These are phyloP conservation scores for Syzygium syzygioides DNA, from an alignment of 441 rosid genomes.

Conservation along the genomic window DNA sequence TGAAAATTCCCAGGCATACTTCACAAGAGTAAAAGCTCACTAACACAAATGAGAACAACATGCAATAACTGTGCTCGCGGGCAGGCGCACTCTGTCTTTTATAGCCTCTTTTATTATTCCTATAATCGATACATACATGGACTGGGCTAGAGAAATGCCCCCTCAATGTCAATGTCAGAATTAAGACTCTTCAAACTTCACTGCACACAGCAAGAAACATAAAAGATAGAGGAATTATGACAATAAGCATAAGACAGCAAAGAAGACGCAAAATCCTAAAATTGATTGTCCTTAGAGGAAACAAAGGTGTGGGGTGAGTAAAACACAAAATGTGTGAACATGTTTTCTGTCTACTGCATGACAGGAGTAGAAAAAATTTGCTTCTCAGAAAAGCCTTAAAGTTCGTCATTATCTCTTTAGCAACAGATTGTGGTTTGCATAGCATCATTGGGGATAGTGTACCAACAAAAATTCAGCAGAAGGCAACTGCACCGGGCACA, in stretches of 20 bases:
- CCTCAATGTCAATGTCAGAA: neutral
- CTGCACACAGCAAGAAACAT: neutral
- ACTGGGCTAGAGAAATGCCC: neutral
- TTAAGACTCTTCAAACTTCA: neutral
- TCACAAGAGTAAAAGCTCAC: neutral
- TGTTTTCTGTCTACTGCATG: neutral
- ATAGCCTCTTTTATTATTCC: neutral
- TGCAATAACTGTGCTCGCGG: neutral
- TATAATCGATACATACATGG: neutral
- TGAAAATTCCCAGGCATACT: neutral
- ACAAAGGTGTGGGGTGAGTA: neutral
- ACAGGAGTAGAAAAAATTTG: neutral
- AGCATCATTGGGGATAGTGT: neutral
- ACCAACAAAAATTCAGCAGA: neutral
- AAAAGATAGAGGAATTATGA: neutral
- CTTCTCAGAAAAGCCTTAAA: neutral
- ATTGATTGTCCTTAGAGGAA: neutral
- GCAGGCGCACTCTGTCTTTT: neutral
- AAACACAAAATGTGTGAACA: neutral
- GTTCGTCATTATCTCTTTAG: neutral
- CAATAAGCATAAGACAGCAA: neutral
- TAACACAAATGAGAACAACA: neutral
- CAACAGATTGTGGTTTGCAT: neutral
- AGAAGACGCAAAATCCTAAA: neutral
- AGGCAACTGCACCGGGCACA: neutral